Base-by-base conservation (phyloP, 2,329 filamentous ascomycete genomes). In the Pestalotiopsis sp. region DNA sequence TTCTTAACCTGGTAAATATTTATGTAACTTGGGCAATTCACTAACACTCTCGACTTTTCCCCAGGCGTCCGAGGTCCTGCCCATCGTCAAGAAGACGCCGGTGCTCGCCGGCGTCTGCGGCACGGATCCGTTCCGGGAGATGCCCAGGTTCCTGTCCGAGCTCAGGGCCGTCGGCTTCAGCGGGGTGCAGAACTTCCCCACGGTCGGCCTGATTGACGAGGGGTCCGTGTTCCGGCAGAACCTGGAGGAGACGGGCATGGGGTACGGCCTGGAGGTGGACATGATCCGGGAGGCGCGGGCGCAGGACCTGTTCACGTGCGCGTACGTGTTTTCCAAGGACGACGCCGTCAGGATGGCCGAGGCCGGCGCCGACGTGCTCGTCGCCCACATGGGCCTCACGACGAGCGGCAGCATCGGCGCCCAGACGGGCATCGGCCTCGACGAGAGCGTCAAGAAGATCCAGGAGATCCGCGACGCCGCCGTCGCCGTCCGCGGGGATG, bases 171-270 rank as follows among this genome's bases (percentile, higher is more conserved):
- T 91, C 17, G 91, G 91, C 0, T 92, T 93, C 71, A 86, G 87
- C 1, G 91, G 91, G 1, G 85, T 93, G 14, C 91, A 93, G 77
- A 93, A 93, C 73, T 93, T 93, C 75, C 91, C 91, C 1, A 93
- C 91, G 0, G 90, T 93, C 1, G 91, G 91, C 0, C 80, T 93
- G 25, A 90, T 93, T 45, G 91, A 93, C 76, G 91, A 90, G 1
- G 61, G 38, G 41, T 70, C 68, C 1, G 83, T 83, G 13, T 93
- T 93, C 75, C 85, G 91, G 13, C 83, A 84, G 25, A 90, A 91
- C 72, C 83, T 93, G 1, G 91, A 93, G 75, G 90, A 92, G 77
- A 93, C 91, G 1, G 90, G 88, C 9, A 93, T 93, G 90, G 87
- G 88, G 1, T 93, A 89, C 74, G 86, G 85, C 17, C 80, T 84